Conservation (phyloP, 768 basidiomycete species). For the Trametes sanguinea region DNA sequence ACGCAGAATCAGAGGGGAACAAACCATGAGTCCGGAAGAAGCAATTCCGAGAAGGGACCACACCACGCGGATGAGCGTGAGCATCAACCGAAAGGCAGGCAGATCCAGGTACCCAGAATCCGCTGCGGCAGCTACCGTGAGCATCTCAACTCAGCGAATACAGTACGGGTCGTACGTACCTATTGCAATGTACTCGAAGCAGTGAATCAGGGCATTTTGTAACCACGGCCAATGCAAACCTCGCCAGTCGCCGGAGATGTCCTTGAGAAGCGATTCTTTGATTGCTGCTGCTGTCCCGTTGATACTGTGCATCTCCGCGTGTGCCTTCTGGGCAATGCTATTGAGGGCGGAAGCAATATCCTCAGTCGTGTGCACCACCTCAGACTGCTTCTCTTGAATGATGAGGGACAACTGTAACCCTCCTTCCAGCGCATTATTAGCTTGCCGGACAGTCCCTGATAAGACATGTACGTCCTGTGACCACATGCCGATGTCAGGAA, state of each 20-base stretch:
- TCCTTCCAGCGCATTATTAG: conserved; percentile 35
- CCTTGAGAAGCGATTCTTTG: conserved; percentile 32
- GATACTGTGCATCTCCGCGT: conserved; percentile 47
- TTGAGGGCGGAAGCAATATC: conserved; percentile 40
- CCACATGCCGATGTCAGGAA: background rate
- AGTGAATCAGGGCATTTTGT: conserved; percentile 10
- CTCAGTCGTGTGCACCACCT: conserved; percentile 38
- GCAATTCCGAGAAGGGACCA: conserved; percentile 31
- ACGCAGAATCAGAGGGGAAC: conserved; percentile 2
- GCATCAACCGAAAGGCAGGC: conserved; percentile 32
- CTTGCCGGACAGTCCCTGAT: conserved; percentile 8
- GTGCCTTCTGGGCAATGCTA: conserved; percentile 42
- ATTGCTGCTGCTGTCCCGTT: conserved; percentile 45
- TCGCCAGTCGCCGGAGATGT: background rate
- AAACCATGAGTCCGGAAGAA: conserved; percentile 46
- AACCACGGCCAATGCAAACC: conserved; percentile 15
- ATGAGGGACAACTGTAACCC: conserved; percentile 35
- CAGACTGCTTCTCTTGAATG: conserved; percentile 39
- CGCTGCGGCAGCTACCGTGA: conserved; percentile 24
- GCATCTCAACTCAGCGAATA: background rate
- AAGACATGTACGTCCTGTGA: conserved; percentile 5
- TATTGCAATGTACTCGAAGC: conserved; percentile 21
- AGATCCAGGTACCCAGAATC: conserved; percentile 34
- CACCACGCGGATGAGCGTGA: conserved; percentile 21
- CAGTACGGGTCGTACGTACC: conserved; percentile 16